A percentile compares a stretch with the other conserved stretches of the same genome.
phyloP scores from a whole-genome alignment of 2,329 filamentous ascomycete genomes.

The Hypocreales sp. region DNA sequence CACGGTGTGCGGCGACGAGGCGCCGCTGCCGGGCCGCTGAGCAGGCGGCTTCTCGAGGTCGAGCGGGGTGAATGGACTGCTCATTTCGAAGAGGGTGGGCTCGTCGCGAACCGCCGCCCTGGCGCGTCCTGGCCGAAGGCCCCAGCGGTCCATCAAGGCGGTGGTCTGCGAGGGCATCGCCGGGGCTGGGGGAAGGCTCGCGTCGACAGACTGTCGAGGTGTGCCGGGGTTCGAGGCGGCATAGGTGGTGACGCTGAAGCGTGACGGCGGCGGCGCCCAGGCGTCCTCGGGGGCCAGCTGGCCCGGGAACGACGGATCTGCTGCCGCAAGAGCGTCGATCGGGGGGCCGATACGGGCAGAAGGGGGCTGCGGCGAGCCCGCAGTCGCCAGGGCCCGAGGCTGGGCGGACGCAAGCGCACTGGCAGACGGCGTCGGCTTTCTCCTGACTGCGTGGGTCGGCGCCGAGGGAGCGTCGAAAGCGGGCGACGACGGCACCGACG shows the following conservation, averaged over 20 bases:
- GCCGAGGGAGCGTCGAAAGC: too few species aligned
- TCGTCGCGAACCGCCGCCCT: too few species aligned
- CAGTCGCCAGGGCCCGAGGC: neutral
- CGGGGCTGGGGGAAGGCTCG: slow-evolving; percentile 11
- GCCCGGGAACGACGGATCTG: too few species aligned
- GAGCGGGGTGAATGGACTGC: slow-evolving; percentile 2
- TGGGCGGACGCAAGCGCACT: slow-evolving; percentile 2
- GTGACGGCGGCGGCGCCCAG: slow-evolving; percentile 38
- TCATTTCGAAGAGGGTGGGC: slow-evolving; percentile 12
- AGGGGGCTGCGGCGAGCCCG: slow-evolving; percentile 9
- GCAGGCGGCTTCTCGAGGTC: neutral
- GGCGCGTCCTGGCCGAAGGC: neutral
- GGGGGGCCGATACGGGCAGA: too few species aligned
- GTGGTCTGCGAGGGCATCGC: slow-evolving; percentile 4
- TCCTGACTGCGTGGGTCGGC: too few species aligned
- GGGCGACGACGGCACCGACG: too few species aligned
- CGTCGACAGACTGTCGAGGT: slow-evolving; percentile 10
- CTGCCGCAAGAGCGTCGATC: too few species aligned
- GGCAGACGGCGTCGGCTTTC: slow-evolving; percentile 14
- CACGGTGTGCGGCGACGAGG: slow-evolving; percentile 1
- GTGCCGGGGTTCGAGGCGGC: slow-evolving; percentile 27
- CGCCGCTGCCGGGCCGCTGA: neutral
- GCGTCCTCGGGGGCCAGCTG: slow-evolving; percentile 12
- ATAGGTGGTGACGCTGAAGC: slow-evolving; percentile 50
- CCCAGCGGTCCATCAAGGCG: neutral